Evolutionary conservation across 139 green algal species (phyloP), one percentile per base, ranked within the genome.

Genomic region (Picochlorum sp.): DNA sequence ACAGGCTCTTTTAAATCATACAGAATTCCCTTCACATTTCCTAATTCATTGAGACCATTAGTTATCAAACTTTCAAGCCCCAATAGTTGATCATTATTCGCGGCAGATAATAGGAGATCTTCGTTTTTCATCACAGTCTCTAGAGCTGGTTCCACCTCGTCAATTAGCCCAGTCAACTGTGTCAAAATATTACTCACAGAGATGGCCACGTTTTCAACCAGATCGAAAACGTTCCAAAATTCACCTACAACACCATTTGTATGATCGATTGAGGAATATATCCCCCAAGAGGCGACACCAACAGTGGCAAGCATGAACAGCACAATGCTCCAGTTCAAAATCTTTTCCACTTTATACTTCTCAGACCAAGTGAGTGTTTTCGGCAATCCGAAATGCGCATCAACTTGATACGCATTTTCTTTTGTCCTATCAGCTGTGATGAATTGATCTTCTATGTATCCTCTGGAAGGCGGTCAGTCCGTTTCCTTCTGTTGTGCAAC

Each of bases 281-380:
- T 37, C 4, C 71, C 71, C 71, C 71, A 78, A 4, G 16, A 47
- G 20, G 16, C 16, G 2, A 68, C 8, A 16, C 49, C 71, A 6
- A 52, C 38, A 16, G 64, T 26, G 3, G 63, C 49, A 11, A 72
- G 49, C 18, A 47, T 44, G 16, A 65, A 21, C 6, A 71, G 30
- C 3, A 65, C 18, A 16, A 73, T 61, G n/a, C 66, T 32, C 4
- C 55, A 11, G 7, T 60, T 61, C 4, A 72, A 55, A 21, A 54
- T 21, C 47, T 9, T 47, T 20, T 18, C 38, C 47, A 54, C 18
- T 54, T 21, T 54, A 54, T 54, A 54, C n/a, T 54, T 54, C 47
- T 54, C 47, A 54, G 1, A 9, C 47, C 47, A 26, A 10, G 47
- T 54, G 4, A 26, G 7, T 13, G 16, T 21, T 54, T 54, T 54